phyloP scores from a whole-genome alignment of 78 protist species.

The Anaeramoeba ignava region DNA sequence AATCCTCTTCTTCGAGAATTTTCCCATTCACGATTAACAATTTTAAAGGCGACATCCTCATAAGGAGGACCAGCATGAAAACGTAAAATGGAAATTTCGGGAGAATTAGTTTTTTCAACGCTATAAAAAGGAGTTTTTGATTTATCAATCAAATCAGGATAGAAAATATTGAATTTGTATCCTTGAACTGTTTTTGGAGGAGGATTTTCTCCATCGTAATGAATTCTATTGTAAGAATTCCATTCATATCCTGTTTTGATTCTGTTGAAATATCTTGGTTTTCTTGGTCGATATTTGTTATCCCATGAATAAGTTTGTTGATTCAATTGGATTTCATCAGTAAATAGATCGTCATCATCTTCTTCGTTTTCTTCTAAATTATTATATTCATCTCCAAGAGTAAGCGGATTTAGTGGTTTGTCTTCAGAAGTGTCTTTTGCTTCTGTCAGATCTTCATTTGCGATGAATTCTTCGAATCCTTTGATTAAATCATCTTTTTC shows the following conservation, averaged over 20 bases:
- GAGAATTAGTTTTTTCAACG: slow-evolving; percentile 14
- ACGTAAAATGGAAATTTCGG: slow-evolving; percentile 29
- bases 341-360: background rate
- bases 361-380: too few relatives aligned
- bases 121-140: slow-evolving; percentile 50
- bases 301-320: slow-evolving; percentile 59
- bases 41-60: slow-evolving; percentile 86
- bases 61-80: slow-evolving; percentile 95
- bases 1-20: slow-evolving; percentile 19
- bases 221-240: slow-evolving; percentile 84
- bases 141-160: slow-evolving; percentile 84
- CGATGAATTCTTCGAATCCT: slow-evolving; percentile 1
- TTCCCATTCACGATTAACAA: slow-evolving; percentile 55
- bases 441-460: too few relatives aligned
- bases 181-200: slow-evolving; percentile 96
- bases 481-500: background rate
- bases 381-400: too few relatives aligned
- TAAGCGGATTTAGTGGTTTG: too few relatives aligned
- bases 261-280: slow-evolving; percentile 85
- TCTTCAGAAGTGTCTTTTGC: too few relatives aligned
- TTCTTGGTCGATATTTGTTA: slow-evolving; percentile 77
- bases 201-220: slow-evolving; percentile 93
- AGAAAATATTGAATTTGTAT: slow-evolving; percentile 92
- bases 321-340: background rate
- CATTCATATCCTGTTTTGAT: slow-evolving; percentile 87